Base-by-base conservation (phyloP, 805 yeast species). In the Zygosaccharomyces pseudorouxii region DNA sequence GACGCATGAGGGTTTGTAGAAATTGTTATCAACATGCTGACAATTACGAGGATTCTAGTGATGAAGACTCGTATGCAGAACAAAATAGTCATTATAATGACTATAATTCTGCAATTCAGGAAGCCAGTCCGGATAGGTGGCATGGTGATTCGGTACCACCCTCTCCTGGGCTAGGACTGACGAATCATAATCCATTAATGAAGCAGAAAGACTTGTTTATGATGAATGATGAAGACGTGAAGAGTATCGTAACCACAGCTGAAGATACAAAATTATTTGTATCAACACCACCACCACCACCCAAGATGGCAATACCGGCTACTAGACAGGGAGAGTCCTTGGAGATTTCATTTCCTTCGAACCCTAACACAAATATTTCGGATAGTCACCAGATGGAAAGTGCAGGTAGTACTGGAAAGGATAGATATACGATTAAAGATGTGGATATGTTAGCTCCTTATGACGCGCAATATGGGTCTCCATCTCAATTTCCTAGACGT, bases 301-400 rank as follows among this genome's bases (percentile, higher is more conserved):
- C 84, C n/a, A 76, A 69, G 59, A 79, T 86, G 82, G 86, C 95
- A 0, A 86, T 87, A 44, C 90, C 95, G 0, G 86, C 93, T 0
- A 84, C 92, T 0, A 68, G 89, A 55, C 78, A 79, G 33, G 95
- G 95, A 5, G 93, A 82, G 56, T 78, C 92, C 0, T 78, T 86
- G 2, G 93, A 86, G 59, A 86, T 87, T 23, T 84, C 84, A 5
- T 55, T 56, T n/a, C 54, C 54, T 3, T 14, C 48, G 5, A 45
- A 49, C 9, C 46, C 48, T 10, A 40, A 48, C 20, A 36, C 37
- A 12, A 25, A 35, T 19, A 47, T 39, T 14, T 16, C 16, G 19
- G 52, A 47, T 16, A 45, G 31, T 25, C 44, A 48, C 47, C 57
- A 25, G 37, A 33, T 35, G 38, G 46, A 41, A 28, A 47, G 38